Evolutionary conservation across 805 yeast genomes (phyloP).

Genomic region (Myxozyma vanderwaltii): DNA sequence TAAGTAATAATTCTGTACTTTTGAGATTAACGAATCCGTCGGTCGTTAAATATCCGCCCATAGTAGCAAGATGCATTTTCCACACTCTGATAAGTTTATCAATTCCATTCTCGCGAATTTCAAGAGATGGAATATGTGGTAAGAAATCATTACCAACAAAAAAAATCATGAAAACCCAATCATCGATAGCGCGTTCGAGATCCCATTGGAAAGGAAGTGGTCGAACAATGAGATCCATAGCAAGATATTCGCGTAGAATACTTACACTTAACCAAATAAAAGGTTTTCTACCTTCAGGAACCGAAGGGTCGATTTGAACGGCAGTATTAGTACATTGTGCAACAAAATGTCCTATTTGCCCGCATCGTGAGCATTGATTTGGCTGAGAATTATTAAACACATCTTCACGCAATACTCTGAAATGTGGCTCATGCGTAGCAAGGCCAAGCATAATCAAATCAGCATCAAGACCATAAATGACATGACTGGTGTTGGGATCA

Average conservation of each 20-base stretch:
- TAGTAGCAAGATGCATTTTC: slow-evolving; percentile 68
- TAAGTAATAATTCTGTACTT: slow-evolving; percentile 72
- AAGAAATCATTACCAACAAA: slow-evolving; percentile 98
- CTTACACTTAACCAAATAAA: slow-evolving; percentile 92
- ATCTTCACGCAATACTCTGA: slow-evolving; percentile 90
- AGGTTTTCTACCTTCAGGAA: slow-evolving; percentile 60
- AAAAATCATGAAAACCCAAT: slow-evolving; percentile 98
- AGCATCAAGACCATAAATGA: slow-evolving; percentile 97
- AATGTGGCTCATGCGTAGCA: slow-evolving; percentile 98
- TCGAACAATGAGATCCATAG: slow-evolving; percentile 74
- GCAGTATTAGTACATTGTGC: slow-evolving; percentile 31
- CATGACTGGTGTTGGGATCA: slow-evolving; percentile 91
- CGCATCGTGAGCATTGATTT: slow-evolving; percentile 60
- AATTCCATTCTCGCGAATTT: slow-evolving; percentile 92
- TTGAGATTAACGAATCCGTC: slow-evolving; percentile 81
- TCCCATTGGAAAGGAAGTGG: slow-evolving; percentile 75
- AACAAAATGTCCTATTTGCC: slow-evolving; percentile 39
- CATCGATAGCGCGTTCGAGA: slow-evolving; percentile 93
- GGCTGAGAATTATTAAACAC: slow-evolving; percentile 71
- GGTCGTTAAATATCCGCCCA: slow-evolving; percentile 79
- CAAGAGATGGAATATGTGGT: slow-evolving; percentile 93
- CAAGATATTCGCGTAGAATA: slow-evolving; percentile 83
- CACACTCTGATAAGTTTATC: slow-evolving; percentile 79
- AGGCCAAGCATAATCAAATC: slow-evolving; percentile 93
- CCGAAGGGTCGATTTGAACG: slow-evolving; percentile 47